Base-by-base conservation (phyloP, 345 rosid species). In the Eucalyptus regnans region DNA sequence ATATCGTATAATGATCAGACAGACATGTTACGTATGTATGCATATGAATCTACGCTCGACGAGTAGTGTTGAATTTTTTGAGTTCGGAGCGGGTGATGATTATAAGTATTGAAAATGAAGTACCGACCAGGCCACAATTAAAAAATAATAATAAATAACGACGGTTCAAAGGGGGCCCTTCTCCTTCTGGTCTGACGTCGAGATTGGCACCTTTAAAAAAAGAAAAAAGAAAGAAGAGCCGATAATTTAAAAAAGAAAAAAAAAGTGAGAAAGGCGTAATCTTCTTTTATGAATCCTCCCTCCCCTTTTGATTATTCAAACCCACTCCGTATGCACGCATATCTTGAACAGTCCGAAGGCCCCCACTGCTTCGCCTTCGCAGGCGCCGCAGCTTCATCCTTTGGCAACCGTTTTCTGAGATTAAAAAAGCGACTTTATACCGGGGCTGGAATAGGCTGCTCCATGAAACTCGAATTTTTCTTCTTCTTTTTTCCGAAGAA, bases 21-120 rank as follows among this genome's bases (percentile, higher is more conserved):
- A 20, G 58, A 52, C 58, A 10, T 20, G 25, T 52, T 52, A 52
- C 58, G 1, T 52, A 20, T 23, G 29, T 25, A 56, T 4, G 29
- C 6, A n/a, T 3, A n/a, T 0, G 14, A 29, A n/a, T 64, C 76
- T 4, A n/a, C 37, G 37, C 18, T 64, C 37, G 0, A 64, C 14
- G 2, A 64, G 37, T 7, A n/a, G 76, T 14, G 76, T n/a, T 64
- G 37, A 64, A n/a, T 64, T n/a, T 29, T 64, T 12, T 6, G 68
- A 60, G 33, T 60, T 60, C 31, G 27, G 29, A 60, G 31, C 31
- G 31, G 31, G 33, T 12, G 9, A 62, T 13, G 81, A 18, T 20
- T 20, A 37, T 18, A 3, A 71, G 29, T 37, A 37, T 10, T 37
- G 83, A 71, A 37, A 37, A 6, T 37, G 83, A 71, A 71, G 46